Conservation (phyloP, 768 basidiomycete species). For the Collybiopsis confluens region DNA sequence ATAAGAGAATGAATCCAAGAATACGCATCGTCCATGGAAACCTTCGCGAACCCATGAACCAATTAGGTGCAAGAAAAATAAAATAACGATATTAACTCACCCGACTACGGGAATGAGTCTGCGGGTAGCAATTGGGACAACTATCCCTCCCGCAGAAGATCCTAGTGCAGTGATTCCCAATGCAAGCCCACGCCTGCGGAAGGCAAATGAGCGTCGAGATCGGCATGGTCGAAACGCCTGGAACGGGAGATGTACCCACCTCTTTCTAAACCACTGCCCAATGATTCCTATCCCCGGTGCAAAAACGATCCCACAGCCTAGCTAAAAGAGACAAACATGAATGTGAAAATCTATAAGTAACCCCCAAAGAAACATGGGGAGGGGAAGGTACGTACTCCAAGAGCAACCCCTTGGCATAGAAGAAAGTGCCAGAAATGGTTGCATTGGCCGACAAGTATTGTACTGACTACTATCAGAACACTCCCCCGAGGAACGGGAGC, state of each 20-base stretch:
- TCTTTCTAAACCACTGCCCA: slow-evolving; percentile 71
- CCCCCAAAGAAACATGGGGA: too few species aligned
- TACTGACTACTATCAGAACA: slow-evolving; percentile 44
- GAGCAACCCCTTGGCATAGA: slow-evolving; percentile 64
- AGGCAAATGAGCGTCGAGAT: too few species aligned
- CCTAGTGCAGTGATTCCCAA: slow-evolving; percentile 64
- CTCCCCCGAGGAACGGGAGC: slow-evolving; percentile 38
- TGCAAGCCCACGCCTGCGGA: slow-evolving; percentile 47
- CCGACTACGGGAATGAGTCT: slow-evolving; percentile 49
- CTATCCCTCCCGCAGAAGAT: slow-evolving; percentile 63
- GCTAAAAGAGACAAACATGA: slow-evolving; percentile 16
- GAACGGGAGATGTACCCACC: slow-evolving; percentile 41
- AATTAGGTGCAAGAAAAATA: neutral
- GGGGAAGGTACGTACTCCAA: slow-evolving; percentile 48
- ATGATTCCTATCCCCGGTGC: slow-evolving; percentile 55
- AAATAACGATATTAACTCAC: slow-evolving; percentile 28
- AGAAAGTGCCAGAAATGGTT: slow-evolving; percentile 74
- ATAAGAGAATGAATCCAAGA: slow-evolving; percentile 58
- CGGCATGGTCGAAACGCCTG: slow-evolving; percentile 61
- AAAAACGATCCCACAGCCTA: slow-evolving; percentile 55
- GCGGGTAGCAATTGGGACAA: slow-evolving; percentile 60
- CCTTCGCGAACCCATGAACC: neutral
- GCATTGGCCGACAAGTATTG: slow-evolving; percentile 62
- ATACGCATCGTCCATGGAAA: slow-evolving; percentile 77
- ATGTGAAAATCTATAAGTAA: slow-evolving; percentile 9